These are phyloP conservation scores for Polygonum aviculare DNA, from an alignment of 148 eudicot species.

Conservation along the genomic window DNA sequence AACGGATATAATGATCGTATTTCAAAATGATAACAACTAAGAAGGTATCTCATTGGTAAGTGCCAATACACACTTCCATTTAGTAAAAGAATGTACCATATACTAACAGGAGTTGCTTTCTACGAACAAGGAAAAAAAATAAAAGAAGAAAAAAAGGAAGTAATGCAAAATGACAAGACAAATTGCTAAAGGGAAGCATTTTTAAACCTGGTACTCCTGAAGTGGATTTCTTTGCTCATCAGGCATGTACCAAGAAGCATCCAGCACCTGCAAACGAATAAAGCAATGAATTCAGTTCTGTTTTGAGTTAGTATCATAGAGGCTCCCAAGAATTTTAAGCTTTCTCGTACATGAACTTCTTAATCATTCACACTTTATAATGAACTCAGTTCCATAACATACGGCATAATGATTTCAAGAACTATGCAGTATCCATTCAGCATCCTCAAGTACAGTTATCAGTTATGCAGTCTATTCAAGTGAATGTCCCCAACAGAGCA, in stretches of 20 bases:
- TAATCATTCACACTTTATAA: background rate
- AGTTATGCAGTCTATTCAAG: background rate
- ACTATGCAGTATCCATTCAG: background rate
- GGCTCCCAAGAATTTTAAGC: background rate
- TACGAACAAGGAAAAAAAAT: background rate
- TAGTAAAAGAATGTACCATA: background rate
- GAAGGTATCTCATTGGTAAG: background rate
- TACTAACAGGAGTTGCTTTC: background rate
- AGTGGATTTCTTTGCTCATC: slow-evolving; percentile 89
- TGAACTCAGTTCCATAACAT: background rate
- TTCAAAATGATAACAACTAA: background rate
- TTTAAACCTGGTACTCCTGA: slow-evolving; percentile 79
- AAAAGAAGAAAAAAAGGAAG: background rate
- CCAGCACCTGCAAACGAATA: slow-evolving; percentile 61
- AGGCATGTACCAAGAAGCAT: slow-evolving; percentile 99
- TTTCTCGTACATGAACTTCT: background rate
- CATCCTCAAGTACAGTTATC: background rate
- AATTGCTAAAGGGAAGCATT: background rate
- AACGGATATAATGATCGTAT: background rate
- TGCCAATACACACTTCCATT: background rate
- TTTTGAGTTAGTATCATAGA: background rate
- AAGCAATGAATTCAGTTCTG: background rate
- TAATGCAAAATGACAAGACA: background rate
- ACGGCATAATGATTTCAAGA: background rate
- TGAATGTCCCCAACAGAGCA: background rate